Conservation (phyloP, 495 filamentous ascomycete genomes). For the Podospora didyma region DNA sequence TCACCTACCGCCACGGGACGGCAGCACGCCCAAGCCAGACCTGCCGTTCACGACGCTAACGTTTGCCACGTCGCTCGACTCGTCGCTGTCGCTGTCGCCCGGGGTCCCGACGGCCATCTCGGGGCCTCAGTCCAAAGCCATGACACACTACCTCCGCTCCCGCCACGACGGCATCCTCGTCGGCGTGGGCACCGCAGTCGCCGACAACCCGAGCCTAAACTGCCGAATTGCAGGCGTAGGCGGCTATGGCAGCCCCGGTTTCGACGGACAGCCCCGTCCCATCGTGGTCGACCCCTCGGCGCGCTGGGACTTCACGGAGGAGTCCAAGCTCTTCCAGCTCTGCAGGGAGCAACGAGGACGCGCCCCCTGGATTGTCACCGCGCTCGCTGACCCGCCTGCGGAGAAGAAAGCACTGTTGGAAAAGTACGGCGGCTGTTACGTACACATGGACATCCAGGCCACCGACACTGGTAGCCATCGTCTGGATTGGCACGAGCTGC, state of each 20-base stretch:
- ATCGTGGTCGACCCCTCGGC: conserved; percentile 70
- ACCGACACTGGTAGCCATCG: conserved; percentile 14
- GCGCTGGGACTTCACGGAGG: conserved; percentile 59
- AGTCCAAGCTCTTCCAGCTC: conserved; percentile 60
- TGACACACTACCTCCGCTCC: conserved; percentile 86
- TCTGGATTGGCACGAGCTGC: conserved; percentile 57
- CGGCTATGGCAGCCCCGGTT: neutral
- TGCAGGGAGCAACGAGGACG: conserved; percentile 63
- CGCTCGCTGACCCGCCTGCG: conserved; percentile 14
- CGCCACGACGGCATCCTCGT: conserved; percentile 78
- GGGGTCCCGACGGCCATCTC: conserved; percentile 75
- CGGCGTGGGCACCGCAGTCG: conserved; percentile 76
- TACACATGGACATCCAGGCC: neutral
- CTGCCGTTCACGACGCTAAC: conserved; percentile 61
- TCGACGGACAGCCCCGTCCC: conserved; percentile 46
- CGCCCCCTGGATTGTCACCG: conserved; percentile 66
- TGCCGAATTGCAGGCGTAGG: conserved; percentile 35
- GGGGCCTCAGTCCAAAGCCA: conserved; percentile 72
- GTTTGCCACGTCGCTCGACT: conserved; percentile 82
- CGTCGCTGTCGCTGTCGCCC: conserved; percentile 65
- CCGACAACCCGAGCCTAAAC: conserved; percentile 80
- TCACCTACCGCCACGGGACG: neutral
- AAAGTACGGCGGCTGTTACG: neutral
- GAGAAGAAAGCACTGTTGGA: conserved; percentile 8
- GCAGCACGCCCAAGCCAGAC: neutral